Evolutionary conservation across 2,329 filamentous ascomycete genomes (phyloP).

Genomic region (Colletotrichum liaoningense): DNA sequence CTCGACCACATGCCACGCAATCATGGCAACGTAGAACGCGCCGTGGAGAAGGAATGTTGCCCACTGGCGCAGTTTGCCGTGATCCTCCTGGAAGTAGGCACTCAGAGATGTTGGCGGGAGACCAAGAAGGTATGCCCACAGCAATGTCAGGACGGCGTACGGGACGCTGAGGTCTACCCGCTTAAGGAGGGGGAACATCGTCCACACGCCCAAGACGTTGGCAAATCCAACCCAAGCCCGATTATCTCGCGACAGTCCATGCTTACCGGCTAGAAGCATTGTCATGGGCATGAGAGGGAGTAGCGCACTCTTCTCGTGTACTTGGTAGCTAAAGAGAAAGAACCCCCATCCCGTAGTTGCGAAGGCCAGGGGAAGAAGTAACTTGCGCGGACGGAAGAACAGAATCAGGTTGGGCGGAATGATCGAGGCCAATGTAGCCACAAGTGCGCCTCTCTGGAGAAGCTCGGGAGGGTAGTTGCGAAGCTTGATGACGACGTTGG

Average conservation of each 20-base stretch:
- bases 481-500: conserved; percentile 91
- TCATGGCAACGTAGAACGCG: conserved; percentile 81
- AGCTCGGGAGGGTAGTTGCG: conserved; percentile 76
- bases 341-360: conserved; percentile 94
- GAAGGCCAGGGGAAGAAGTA: conserved; percentile 82
- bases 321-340: conserved; percentile 97
- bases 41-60: conserved; percentile 78
- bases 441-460: conserved; percentile 81
- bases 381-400: conserved; percentile 81
- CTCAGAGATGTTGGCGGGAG: conserved; percentile 82
- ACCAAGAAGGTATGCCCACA: conserved; percentile 93
- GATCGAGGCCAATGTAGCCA: conserved; percentile 81
- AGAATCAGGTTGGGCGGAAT: conserved; percentile 82
- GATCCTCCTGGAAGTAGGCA: conserved; percentile 70
- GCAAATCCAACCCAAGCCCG: conserved; percentile 97
- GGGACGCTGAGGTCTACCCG: conserved; percentile 87
- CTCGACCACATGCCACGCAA: conserved; percentile 83
- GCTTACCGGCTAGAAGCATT: conserved; percentile 80
- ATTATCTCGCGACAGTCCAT: conserved; percentile 80
- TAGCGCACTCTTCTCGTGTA: conserved; percentile 97
- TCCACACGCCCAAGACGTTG: conserved; percentile 90
- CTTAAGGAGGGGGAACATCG: conserved; percentile 90
- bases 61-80: conserved; percentile 60
- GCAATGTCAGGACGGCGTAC: conserved; percentile 83
- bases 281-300: conserved; percentile 95